Evolutionary conservation across 73 alveolate genomes (phyloP).

Genomic region (Paramecium bursaria): DNA sequence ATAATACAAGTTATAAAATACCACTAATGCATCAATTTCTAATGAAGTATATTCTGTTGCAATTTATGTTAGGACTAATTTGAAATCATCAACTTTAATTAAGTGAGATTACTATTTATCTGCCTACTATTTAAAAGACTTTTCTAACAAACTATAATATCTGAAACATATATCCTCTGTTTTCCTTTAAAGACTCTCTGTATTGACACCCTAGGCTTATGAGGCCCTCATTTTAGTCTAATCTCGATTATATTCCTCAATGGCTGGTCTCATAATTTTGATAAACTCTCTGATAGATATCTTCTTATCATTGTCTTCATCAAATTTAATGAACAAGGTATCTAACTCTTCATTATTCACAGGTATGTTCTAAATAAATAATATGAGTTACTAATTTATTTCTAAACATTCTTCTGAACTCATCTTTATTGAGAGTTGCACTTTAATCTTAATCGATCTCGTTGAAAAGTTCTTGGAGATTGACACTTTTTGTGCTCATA

Average conservation of each 20-base stretch:
- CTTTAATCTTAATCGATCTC: conserved; percentile 3
- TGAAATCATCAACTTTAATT: background rate
- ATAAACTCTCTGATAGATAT: conserved; percentile 13
- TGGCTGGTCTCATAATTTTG: conserved; percentile 21
- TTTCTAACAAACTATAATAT: background rate
- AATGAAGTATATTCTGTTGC: background rate
- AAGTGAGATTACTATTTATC: conserved; percentile 2
- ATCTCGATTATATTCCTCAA: conserved; percentile 2
- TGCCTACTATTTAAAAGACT: background rate
- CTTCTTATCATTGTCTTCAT: conserved; percentile 5
- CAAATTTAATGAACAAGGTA: conserved; percentile 16
- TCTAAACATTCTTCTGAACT: conserved; percentile 6
- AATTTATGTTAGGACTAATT: background rate
- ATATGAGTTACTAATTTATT: background rate
- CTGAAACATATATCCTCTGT: conserved; percentile 43
- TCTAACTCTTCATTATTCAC: conserved; percentile 31
- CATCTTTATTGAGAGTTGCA: background rate
- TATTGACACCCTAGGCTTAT: background rate
- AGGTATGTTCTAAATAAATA: conserved; percentile 17
- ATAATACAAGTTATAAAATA: background rate
- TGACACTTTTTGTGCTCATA: background rate
- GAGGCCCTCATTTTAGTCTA: background rate
- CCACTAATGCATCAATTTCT: conserved; percentile 22
- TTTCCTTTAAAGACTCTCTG: background rate
- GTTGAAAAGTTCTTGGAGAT: conserved; percentile 27